Conservation (phyloP, 2,329 filamentous ascomycete genomes). For the Gaeumannomyces sp. region DNA sequence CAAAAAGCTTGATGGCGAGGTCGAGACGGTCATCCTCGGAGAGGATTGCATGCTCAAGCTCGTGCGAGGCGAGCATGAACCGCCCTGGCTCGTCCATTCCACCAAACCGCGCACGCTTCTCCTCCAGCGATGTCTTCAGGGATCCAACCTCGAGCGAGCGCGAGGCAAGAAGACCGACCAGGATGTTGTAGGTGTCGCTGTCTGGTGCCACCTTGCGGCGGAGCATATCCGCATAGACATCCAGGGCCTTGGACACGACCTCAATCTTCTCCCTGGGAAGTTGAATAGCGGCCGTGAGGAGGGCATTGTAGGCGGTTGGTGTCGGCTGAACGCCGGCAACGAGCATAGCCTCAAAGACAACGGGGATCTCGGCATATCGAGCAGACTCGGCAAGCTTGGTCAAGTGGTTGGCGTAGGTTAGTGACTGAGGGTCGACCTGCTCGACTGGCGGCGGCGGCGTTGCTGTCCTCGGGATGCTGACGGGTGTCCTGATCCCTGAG, state of each 20-base stretch:
- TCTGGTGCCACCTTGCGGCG: slow-evolving; percentile 76
- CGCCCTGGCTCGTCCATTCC: slow-evolving; percentile 77
- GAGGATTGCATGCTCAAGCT: slow-evolving; percentile 80
- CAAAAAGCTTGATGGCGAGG: slow-evolving; percentile 80
- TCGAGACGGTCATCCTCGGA: slow-evolving; percentile 81
- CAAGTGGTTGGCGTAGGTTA: slow-evolving; percentile 72
- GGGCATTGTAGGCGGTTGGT: slow-evolving; percentile 82
- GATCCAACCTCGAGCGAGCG: slow-evolving; percentile 73
- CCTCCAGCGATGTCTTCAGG: slow-evolving; percentile 67
- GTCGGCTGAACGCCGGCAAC: slow-evolving; percentile 75
- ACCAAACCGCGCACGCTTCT: slow-evolving; percentile 77
- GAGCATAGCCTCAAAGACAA: slow-evolving; percentile 85
- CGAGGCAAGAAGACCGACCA: slow-evolving; percentile 75
- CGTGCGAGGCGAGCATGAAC: slow-evolving; percentile 84
- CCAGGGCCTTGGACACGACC: slow-evolving; percentile 82
- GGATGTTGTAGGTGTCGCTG: slow-evolving; percentile 77
- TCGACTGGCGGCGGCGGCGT: slow-evolving; percentile 39
- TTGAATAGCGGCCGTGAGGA: slow-evolving; percentile 78
- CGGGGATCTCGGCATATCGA: slow-evolving; percentile 81
- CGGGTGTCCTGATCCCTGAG: slow-evolving; percentile 36
- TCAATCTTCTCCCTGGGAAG: slow-evolving; percentile 74
- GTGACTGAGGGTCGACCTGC: slow-evolving; percentile 47
- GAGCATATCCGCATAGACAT: slow-evolving; percentile 96
- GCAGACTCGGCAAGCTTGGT: slow-evolving; percentile 63
- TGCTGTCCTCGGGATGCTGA: slow-evolving; percentile 46